A percentile compares a stretch with the other conserved stretches of the same genome.
Evolutionary conservation across 352 stramenopile genomes (phyloP).

Genomic region (Phytophthora sp.): DNA sequence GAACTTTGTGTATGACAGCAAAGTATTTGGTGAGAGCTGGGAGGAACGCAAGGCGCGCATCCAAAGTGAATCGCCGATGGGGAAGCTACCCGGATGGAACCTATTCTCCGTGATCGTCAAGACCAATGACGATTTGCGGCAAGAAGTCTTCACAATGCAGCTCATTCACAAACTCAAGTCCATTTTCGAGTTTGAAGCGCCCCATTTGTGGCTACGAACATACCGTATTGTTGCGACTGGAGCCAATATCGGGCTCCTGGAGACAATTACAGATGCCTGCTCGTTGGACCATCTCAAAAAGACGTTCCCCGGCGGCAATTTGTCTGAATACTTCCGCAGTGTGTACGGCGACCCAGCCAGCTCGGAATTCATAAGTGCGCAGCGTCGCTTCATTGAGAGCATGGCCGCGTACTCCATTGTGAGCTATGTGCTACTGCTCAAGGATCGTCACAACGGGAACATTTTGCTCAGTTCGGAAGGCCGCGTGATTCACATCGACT

Average conservation of each 20-base stretch:
- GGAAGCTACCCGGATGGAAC: conserved; percentile 86
- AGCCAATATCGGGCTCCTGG: conserved; percentile 93
- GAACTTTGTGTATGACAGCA: conserved; percentile 81
- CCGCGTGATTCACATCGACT: conserved; percentile 99
- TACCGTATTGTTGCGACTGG: conserved; percentile 96
- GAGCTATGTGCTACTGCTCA: conserved; percentile 97
- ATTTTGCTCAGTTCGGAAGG: conserved; percentile 97
- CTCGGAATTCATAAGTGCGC: conserved; percentile 66
- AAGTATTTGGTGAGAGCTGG: conserved; percentile 83
- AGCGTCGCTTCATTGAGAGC: conserved; percentile 94
- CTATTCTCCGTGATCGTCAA: conserved; percentile 97
- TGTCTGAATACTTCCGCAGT: conserved; percentile 91
- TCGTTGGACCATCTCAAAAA: conserved; percentile 98
- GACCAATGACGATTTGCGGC: conserved; percentile 97
- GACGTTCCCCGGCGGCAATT: conserved; percentile 85
- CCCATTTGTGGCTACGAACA: conserved; percentile 93
- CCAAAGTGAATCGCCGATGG: conserved; percentile 73
- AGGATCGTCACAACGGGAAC: conserved; percentile 99
- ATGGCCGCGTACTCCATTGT: conserved; percentile 98
- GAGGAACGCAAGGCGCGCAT: conserved; percentile 67
- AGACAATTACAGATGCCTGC: conserved; percentile 96
- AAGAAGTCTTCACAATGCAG: conserved; percentile 98
- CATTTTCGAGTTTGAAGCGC: conserved; percentile 93
- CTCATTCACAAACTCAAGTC: conserved; percentile 95
- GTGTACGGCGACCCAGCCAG: conserved; percentile 55